These are phyloP conservation scores for Linderniella brevidens DNA, from an alignment of 257 asterid genomes.

Conservation along the genomic window DNA sequence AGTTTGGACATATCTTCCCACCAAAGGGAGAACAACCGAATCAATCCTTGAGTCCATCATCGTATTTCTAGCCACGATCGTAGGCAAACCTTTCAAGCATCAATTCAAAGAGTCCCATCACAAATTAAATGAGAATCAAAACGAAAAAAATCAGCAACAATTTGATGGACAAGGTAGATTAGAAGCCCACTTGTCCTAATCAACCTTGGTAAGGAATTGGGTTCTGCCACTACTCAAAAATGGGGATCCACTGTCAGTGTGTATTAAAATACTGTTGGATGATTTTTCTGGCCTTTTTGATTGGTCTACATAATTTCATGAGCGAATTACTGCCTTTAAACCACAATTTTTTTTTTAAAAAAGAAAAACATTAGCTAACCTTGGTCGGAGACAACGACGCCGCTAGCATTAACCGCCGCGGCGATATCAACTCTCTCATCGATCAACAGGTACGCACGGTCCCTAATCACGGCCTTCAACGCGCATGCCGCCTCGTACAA, in stretches of 20 bases:
- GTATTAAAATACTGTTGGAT: too few relatives aligned
- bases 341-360: not conserved
- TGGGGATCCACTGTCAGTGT: not conserved
- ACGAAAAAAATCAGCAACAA: not conserved
- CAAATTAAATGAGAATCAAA: not conserved
- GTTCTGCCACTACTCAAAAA: too few relatives aligned
- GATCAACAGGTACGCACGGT: constrained; percentile 73
- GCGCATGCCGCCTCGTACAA: constrained; percentile 75
- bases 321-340: too few relatives aligned
- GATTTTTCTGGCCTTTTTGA: too few relatives aligned
- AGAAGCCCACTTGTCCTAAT: too few relatives aligned
- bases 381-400: constrained; percentile 90
- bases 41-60: constrained; percentile 62
- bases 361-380: constrained; percentile 18
- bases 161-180: too few relatives aligned
- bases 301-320: too few relatives aligned
- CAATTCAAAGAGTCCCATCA: not conserved
- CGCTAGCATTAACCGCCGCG: constrained; percentile 73
- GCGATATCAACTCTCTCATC: constrained; percentile 86
- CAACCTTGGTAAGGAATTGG: too few relatives aligned
- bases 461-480: constrained; percentile 61
- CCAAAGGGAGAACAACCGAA: constrained; percentile 71
- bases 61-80: constrained; percentile 82
- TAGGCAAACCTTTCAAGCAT: constrained; percentile 60
- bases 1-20: constrained; percentile 65